Conservation (phyloP, 208 protist genomes). For the Acanthamoeba sp. region DNA sequence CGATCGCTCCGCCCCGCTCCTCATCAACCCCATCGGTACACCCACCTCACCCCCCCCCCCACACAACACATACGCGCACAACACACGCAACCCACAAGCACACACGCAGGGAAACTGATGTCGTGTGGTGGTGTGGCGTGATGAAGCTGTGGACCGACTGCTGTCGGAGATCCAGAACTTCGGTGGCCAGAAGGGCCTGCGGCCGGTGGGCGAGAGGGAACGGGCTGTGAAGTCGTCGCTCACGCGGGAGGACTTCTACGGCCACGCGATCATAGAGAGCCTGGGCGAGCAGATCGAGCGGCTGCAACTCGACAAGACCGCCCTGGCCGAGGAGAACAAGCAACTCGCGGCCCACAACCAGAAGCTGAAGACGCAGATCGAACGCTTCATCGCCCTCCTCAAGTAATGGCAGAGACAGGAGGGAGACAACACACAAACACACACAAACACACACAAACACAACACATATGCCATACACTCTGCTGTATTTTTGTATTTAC, state of each 20-base stretch:
- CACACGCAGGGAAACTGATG: too few species aligned
- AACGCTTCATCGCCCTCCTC: slow-evolving; percentile 48
- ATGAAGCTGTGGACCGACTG: not conserved
- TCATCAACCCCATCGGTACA: not conserved
- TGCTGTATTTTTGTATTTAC: too few species aligned
- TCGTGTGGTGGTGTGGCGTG: too few species aligned
- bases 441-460: too few species aligned
- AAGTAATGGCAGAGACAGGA: too few species aligned
- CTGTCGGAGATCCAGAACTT: not conserved
- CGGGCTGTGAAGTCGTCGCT: not conserved
- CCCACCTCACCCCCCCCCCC: too few species aligned
- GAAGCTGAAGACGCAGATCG: slow-evolving; percentile 54
- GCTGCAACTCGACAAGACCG: not conserved
- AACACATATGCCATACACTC: too few species aligned
- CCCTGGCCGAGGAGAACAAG: slow-evolving; percentile 18
- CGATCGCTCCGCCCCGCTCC: slow-evolving; percentile 9
- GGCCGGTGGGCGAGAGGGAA: not conserved
- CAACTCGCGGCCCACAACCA: slow-evolving; percentile 18
- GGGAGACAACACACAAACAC: too few species aligned
- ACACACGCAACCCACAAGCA: too few species aligned
- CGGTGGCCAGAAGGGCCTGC: not conserved
- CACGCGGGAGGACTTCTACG: not conserved
- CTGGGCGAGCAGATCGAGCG: slow-evolving; percentile 26
- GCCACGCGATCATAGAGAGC: not conserved
- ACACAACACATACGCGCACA: too few species aligned